phyloP scores from a whole-genome alignment of 495 filamentous ascomycete species.

The Clohesyomyces aquaticus region DNA sequence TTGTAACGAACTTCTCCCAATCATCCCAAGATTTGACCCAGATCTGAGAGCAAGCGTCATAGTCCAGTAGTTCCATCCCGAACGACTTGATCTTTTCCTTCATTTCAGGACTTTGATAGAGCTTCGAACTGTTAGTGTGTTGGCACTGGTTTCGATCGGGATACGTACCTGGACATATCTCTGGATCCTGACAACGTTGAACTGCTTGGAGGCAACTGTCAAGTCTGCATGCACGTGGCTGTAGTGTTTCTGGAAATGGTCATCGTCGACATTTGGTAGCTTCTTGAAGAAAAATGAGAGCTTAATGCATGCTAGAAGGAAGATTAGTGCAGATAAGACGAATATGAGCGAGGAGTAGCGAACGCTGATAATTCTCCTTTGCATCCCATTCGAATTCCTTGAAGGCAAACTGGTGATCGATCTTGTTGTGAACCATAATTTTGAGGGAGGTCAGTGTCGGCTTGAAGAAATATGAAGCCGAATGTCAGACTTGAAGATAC shows the following conservation, averaged over 20 bases:
- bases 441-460: background rate
- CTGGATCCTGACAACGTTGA: conserved; percentile 41
- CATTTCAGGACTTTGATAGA: conserved; percentile 39
- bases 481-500: too few relatives aligned
- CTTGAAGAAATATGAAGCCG: background rate
- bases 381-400: conserved; percentile 37
- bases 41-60: conserved; percentile 41
- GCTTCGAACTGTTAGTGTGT: conserved; percentile 2
- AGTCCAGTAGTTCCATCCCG: conserved; percentile 42
- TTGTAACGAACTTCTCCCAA: conserved; percentile 40
- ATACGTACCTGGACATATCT: conserved; percentile 40
- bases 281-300: conserved; percentile 46
- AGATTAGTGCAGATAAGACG: background rate
- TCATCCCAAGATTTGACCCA: conserved; percentile 44
- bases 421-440: conserved; percentile 42
- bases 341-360: background rate
- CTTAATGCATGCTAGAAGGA: conserved; percentile 40
- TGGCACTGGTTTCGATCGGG: background rate
- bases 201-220: conserved; percentile 39
- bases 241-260: conserved; percentile 45
- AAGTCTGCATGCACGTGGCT: conserved; percentile 44
- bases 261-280: conserved; percentile 42
- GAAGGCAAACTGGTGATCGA: conserved; percentile 41
- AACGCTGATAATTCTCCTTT: conserved; percentile 43
- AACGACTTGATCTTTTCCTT: conserved; percentile 41